Evolutionary conservation across 768 basidiomycete species (phyloP), one percentile per base, ranked within the genome.

Genomic region (Lyophyllum decastes): DNA sequence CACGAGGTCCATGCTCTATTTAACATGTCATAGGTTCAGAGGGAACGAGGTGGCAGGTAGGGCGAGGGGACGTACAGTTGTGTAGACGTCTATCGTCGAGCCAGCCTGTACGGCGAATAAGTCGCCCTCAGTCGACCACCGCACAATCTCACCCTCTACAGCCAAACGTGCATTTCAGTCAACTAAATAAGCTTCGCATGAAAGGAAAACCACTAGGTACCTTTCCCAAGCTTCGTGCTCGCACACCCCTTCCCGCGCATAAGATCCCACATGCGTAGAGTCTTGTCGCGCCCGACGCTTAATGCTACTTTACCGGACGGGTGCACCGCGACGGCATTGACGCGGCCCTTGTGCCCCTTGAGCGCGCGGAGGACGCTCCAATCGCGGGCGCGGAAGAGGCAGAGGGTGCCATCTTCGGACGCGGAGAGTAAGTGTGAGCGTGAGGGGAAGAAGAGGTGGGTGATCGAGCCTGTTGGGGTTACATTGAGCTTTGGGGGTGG

Each of bases 201-300:
- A 7, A 61, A 16, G 9, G 25, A 22, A 17, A 10, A 45, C 35
- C 17, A 57, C 1, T 14, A 69, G 80, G 54, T 58, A 92, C 95
- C 95, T 76, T 88, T 90, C 21, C 93, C 92, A 5, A 99, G 72
- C 68, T 95, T 95, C 46, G 85, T 89, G 70, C 94, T 94, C 7
- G 93, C 94, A 11, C 85, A 85, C 3, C 93, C 92, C 70, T 90
- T 89, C 0, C 96, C 96, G 45, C 95, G 79, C 92, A 98, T 95
- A 49, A 99, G 77, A 78, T 99, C 97, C 97, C 97, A 99, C 95
- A 99, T 97, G 43, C 95, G 83, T 57, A 98, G 63, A 2, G 91
- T 92, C 61, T 83, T 81, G 66, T 98, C 97, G 66, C 87, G 89
- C 7, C 97, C 96, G 0, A 98, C 94, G 59, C 88, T 94, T 40